Evolutionary conservation across 352 stramenopile species (phyloP), one percentile per base, ranked within the genome.

Genomic region (Phytophthora rubi): DNA sequence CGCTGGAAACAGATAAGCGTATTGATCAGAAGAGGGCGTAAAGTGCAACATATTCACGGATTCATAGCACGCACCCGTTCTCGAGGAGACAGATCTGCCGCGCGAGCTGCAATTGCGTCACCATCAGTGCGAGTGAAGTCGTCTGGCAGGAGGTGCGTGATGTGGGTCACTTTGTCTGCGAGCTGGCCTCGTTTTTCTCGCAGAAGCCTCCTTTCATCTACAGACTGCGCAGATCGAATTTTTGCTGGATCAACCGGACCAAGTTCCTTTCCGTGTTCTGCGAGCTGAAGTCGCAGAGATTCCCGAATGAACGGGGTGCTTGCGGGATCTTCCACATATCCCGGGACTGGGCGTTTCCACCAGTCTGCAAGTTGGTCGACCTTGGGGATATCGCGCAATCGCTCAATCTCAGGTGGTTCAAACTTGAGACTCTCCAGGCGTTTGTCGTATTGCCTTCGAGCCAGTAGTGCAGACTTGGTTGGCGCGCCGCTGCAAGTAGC

Each of bases 281-380:
- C 68, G 16, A 84, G 60, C 47, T 89, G 65, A n/a, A 91, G 67
- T 4, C 82, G 76, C 15, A 88, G 51, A 16, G 86, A 94, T 8
- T 65, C 72, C 10, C 63, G 53, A 15, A 79, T 65, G 49, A 86
- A 81, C 1, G 65, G 5, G 6, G 76, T 59, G 30, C 58, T 66
- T 53, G 44, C 3, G n/a, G 85, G 79, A 16, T 90, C 78, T 3
- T 81, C 79, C 1, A 93, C 79, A 56, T 94, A 93, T 5, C 82
- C 86, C 6, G 53, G 62, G 2, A 73, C 54, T 23, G 77, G 68
- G 12, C 68, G 63, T 26, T 73, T 88, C 86, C 86, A 94, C 86
- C 86, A 94, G 44, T 76, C 62, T 6, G 57, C 23, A 6, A 91
- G 70, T 26, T 86, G 61, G 3, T 74, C 48, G 0, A 71, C 65